Conservation (phyloP, 306 rosid genomes). For the Arachis stenosperma region DNA sequence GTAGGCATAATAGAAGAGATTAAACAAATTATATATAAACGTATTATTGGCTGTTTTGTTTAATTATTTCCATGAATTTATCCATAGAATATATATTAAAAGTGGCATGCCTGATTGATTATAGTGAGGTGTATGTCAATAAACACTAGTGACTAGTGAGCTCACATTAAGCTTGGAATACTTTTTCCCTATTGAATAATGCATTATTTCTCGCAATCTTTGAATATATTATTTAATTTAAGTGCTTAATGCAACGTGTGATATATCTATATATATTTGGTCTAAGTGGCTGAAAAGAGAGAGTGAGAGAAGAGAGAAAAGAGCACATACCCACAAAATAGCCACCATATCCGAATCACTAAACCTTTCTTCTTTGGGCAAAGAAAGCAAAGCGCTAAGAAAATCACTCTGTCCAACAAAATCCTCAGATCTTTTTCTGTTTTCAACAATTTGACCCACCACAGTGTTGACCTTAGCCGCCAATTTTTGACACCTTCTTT, state of each 20-base stretch:
- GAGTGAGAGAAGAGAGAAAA: neutral
- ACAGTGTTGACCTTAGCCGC: constrained; percentile 48
- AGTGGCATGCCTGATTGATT: no score
- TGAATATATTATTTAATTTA: no score
- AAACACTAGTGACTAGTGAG: no score
- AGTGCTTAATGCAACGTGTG: neutral
- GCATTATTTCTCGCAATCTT: neutral
- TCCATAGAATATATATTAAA: no score
- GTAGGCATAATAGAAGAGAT: no score
- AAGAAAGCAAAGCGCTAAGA: constrained; percentile 58
- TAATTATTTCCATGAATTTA: no score
- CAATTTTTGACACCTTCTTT: constrained; percentile 58
- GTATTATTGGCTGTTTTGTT: no score
- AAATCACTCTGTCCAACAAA: constrained; percentile 52
- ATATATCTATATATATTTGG: neutral
- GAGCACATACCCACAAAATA: constrained; percentile 63
- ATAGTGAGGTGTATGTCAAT: no score
- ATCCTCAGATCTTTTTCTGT: constrained; percentile 40
- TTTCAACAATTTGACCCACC: constrained; percentile 56
- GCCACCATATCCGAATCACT: constrained; percentile 63
- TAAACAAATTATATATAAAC: no score
- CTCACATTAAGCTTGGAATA: no score
- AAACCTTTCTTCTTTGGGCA: constrained; percentile 59
- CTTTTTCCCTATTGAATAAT: neutral
- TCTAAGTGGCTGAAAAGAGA: neutral